Percentiles rank a stretch among this genome's conserved stretches.
phyloP scores from a whole-genome alignment of 2,329 filamentous ascomycete genomes.

The Reticulascus tulasneorum region DNA sequence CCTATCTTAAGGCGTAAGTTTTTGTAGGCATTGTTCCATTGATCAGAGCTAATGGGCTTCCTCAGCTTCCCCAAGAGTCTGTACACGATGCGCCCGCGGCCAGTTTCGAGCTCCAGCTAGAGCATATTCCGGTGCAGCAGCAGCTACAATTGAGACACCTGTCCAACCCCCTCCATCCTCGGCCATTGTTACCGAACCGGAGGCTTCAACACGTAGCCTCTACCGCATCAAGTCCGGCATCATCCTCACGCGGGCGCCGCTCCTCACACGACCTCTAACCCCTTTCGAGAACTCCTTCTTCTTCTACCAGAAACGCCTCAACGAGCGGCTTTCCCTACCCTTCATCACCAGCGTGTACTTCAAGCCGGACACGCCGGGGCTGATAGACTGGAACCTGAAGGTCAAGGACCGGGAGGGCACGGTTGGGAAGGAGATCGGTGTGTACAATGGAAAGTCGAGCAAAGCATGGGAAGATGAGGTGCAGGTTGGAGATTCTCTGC shows the following conservation, averaged over 20 bases:
- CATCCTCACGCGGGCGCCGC: conserved; percentile 81
- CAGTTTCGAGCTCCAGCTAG: conserved; percentile 23
- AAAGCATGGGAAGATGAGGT: conserved; percentile 91
- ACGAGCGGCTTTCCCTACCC: conserved; percentile 83
- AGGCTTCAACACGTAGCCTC: conserved; percentile 13
- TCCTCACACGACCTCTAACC: conserved; percentile 78
- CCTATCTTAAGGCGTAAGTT: conserved; percentile 47
- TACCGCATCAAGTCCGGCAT: conserved; percentile 62
- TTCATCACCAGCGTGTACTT: conserved; percentile 94
- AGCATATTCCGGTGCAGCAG: conserved; percentile 28
- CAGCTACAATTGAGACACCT: conserved; percentile 14
- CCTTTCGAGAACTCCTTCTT: conserved; percentile 90
- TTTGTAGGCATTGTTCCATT: background rate
- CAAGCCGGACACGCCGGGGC: conserved; percentile 80
- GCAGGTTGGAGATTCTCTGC: conserved; percentile 66
- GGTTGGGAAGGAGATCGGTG: conserved; percentile 78
- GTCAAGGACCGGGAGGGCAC: conserved; percentile 68
- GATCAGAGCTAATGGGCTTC: conserved; percentile 1
- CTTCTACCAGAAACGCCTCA: conserved; percentile 95
- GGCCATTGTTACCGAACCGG: conserved; percentile 19
- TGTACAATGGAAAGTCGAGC: conserved; percentile 67
- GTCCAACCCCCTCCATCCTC: conserved; percentile 21
- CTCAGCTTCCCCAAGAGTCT: conserved; percentile 26
- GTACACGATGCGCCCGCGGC: conserved; percentile 33
- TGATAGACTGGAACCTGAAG: conserved; percentile 88